Evolutionary conservation across 2,329 filamentous ascomycete genomes (phyloP).

Genomic region (Fusarium luffae): DNA sequence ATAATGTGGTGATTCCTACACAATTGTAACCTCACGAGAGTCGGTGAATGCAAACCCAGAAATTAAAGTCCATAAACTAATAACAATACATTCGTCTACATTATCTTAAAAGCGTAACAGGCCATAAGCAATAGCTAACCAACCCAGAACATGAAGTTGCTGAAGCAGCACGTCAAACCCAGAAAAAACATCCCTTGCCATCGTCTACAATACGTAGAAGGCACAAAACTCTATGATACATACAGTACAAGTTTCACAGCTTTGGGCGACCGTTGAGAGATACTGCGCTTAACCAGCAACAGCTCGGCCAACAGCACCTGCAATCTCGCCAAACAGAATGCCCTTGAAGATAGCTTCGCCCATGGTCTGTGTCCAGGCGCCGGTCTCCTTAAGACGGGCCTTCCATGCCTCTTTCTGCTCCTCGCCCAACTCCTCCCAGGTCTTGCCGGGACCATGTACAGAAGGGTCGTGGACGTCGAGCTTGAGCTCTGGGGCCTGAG

Average conservation of each 20-base stretch:
- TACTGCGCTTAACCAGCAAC: constrained; percentile 52
- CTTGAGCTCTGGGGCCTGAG: constrained; percentile 47
- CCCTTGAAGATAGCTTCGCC: constrained; percentile 81
- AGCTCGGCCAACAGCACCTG: constrained; percentile 67
- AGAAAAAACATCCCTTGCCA: constrained; percentile 9
- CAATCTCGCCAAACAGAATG: constrained; percentile 80
- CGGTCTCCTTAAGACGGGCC: constrained; percentile 72
- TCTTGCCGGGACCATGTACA: constrained; percentile 64
- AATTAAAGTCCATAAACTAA: not conserved
- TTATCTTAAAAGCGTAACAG: constrained; percentile 13
- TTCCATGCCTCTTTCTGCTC: constrained; percentile 76
- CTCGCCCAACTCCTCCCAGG: constrained; percentile 77
- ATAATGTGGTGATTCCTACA: no score
- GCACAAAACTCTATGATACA: constrained; percentile 18
- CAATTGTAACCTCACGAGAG: not conserved
- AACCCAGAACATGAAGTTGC: constrained; percentile 2
- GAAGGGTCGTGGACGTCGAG: constrained; percentile 60
- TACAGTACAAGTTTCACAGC: constrained; percentile 13
- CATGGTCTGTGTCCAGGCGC: constrained; percentile 83
- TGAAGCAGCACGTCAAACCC: not conserved
- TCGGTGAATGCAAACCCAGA: not conserved
- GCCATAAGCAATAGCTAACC: not conserved
- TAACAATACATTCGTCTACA: constrained; percentile 3
- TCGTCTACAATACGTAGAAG: constrained; percentile 20
- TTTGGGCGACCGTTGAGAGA: not conserved